A percentile compares a stretch with the other conserved stretches of the same genome.
These are phyloP conservation scores for Phytophthora capsici DNA, from an alignment of 352 stramenopile genomes.

Conservation along the genomic window DNA sequence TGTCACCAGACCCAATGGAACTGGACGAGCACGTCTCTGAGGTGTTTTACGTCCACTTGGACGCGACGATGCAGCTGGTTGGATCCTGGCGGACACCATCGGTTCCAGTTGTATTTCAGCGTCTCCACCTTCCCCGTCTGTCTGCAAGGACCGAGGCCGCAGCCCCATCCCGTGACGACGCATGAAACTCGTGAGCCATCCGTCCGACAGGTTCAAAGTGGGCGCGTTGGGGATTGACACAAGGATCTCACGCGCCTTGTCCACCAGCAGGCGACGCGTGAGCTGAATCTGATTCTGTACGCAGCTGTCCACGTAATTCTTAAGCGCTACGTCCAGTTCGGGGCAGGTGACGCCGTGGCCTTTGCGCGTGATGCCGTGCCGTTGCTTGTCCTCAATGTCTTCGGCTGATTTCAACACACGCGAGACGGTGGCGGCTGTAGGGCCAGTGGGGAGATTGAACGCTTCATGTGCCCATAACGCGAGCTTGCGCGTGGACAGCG, in stretches of 20 bases:
- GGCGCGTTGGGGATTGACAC: slow-evolving; percentile 26
- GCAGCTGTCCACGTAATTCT: slow-evolving; percentile 30
- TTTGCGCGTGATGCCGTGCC: slow-evolving; percentile 32
- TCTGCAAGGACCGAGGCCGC: slow-evolving; percentile 30
- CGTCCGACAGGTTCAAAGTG: slow-evolving; percentile 32
- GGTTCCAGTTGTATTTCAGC: slow-evolving; percentile 20
- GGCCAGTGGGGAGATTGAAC: slow-evolving; percentile 32
- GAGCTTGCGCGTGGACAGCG: slow-evolving; percentile 29
- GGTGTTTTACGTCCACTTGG: slow-evolving; percentile 3
- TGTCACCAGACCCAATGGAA: slow-evolving; percentile 22
- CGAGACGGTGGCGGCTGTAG: slow-evolving; percentile 31
- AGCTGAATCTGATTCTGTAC: slow-evolving; percentile 25
- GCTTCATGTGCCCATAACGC: slow-evolving; percentile 34
- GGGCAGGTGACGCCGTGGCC: slow-evolving; percentile 35
- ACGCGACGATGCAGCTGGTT: slow-evolving; percentile 1
- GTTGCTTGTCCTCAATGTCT: slow-evolving; percentile 39
- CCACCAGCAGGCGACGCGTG: slow-evolving; percentile 26
- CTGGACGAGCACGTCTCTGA: slow-evolving; percentile 11
- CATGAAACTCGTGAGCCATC: slow-evolving; percentile 45
- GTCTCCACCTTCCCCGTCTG: slow-evolving; percentile 24
- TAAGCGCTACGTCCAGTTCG: slow-evolving; percentile 27
- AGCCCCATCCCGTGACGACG: slow-evolving; percentile 33
- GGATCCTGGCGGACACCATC: background rate
- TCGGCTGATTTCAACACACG: slow-evolving; percentile 33
- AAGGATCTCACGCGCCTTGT: slow-evolving; percentile 33